Evolutionary conservation across 441 rosid species (phyloP).

Genomic region (Francoa sonchifolia): DNA sequence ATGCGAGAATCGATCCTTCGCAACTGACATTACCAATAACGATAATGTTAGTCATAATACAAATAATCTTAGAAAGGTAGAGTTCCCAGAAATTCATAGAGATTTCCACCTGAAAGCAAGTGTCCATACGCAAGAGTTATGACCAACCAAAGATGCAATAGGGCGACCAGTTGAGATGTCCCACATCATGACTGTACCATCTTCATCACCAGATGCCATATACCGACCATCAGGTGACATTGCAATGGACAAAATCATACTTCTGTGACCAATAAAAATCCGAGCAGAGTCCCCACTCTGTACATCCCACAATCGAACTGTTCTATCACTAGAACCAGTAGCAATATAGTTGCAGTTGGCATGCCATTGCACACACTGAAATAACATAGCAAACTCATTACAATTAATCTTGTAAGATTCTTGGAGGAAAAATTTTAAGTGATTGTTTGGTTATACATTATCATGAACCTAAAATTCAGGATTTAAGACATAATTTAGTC

Average conservation of each 20-base stretch:
- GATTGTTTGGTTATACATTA: no score
- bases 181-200: constrained; percentile 96
- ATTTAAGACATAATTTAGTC: no score
- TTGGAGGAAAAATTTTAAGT: no score
- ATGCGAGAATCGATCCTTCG: constrained; percentile 88
- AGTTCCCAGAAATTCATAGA: background rate
- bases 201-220: constrained; percentile 98
- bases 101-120: constrained; percentile 67
- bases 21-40: constrained; percentile 32
- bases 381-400: constrained; percentile 10
- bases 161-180: constrained; percentile 88
- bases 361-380: constrained; percentile 98
- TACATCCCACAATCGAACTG: constrained; percentile 90
- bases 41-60: background rate
- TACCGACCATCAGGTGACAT: constrained; percentile 94
- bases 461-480: no score
- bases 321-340: constrained; percentile 92
- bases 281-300: constrained; percentile 87
- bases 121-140: constrained; percentile 83
- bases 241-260: constrained; percentile 83
- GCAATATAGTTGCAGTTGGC: constrained; percentile 91
- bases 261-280: constrained; percentile 84
- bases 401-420: no score
- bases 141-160: constrained; percentile 86
- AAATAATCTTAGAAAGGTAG: constrained; percentile 1